phyloP scores from a whole-genome alignment of 2,329 filamentous ascomycete genomes.

The Apiospora malaysiana region DNA sequence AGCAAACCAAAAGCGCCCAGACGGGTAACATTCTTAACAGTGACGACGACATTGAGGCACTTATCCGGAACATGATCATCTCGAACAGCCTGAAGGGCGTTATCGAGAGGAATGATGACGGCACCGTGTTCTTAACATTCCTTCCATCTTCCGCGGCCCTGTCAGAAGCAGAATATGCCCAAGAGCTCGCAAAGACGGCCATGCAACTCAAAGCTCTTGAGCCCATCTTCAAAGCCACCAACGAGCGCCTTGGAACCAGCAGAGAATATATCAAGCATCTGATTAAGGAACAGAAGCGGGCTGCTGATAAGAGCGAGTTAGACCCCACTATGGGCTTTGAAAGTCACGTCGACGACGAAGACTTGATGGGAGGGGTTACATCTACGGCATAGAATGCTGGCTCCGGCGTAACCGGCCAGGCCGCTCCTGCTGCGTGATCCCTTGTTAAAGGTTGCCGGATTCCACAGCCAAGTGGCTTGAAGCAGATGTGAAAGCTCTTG shows the following conservation, averaged over 20 bases:
- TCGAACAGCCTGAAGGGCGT: slow-evolving; percentile 58
- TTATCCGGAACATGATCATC: slow-evolving; percentile 62
- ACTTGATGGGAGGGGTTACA: slow-evolving; percentile 59
- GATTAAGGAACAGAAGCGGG: slow-evolving; percentile 52
- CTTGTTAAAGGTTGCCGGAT: neutral
- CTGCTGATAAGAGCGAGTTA: slow-evolving; percentile 47
- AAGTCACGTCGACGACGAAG: slow-evolving; percentile 62
- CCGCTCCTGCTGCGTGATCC: neutral
- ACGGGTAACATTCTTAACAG: slow-evolving; percentile 52
- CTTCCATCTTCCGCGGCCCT: slow-evolving; percentile 47
- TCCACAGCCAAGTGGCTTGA: neutral
- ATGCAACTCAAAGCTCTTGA: slow-evolving; percentile 51
- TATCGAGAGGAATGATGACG: slow-evolving; percentile 52
- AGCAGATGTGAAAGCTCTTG: neutral
- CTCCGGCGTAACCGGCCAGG: neutral
- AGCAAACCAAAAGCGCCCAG: slow-evolving; percentile 58
- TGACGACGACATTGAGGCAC: slow-evolving; percentile 49
- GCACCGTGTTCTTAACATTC: slow-evolving; percentile 59
- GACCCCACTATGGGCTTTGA: slow-evolving; percentile 49
- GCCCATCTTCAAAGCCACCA: slow-evolving; percentile 56
- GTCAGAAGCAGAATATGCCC: slow-evolving; percentile 57
- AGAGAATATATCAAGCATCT: slow-evolving; percentile 61
- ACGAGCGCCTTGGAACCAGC: slow-evolving; percentile 59
- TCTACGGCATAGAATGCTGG: neutral
- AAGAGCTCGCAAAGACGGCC: slow-evolving; percentile 50